A percentile compares a stretch with the other conserved stretches of the same genome.
Evolutionary conservation across 768 basidiomycete genomes (phyloP).

Genomic region (Suillus ampliporus): DNA sequence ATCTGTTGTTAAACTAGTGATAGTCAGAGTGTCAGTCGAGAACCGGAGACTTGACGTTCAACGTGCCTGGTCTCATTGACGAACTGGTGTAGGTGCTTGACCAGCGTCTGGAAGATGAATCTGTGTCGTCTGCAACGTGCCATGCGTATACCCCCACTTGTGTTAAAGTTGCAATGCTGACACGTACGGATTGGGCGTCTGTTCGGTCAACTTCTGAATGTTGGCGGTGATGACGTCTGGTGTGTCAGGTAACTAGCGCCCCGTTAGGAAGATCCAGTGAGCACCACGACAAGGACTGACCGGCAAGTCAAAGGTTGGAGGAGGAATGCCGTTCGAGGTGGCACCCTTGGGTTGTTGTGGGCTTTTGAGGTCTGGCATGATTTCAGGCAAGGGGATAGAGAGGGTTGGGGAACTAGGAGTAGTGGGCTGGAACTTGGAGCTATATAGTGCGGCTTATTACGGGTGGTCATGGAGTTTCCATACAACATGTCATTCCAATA

Average conservation of each 20-base stretch:
- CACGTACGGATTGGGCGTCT: conserved; percentile 46
- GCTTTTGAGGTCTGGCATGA: not conserved
- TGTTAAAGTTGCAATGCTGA: not conserved
- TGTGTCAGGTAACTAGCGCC: conserved; percentile 48
- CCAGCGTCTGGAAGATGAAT: conserved; percentile 56
- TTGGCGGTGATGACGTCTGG: conserved; percentile 57
- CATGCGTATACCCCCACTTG: conserved; percentile 1
- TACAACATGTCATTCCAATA: too few species aligned
- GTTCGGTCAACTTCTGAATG: conserved; percentile 44
- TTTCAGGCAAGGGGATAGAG: too few species aligned
- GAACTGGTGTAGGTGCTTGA: conserved; percentile 77
- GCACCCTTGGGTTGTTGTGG: conserved; percentile 25
- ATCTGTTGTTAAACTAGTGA: conserved; percentile 66
- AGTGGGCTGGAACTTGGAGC: not conserved
- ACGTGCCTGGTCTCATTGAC: conserved; percentile 68
- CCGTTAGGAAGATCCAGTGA: not conserved
- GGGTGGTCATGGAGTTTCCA: too few species aligned
- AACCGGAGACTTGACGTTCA: not conserved
- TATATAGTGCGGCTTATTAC: not conserved
- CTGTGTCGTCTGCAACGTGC: conserved; percentile 41
- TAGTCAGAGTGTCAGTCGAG: not conserved
- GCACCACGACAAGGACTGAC: conserved; percentile 31
- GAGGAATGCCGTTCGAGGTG: conserved; percentile 45
- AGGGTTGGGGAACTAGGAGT: not conserved
- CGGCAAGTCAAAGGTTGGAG: conserved; percentile 45